A percentile compares a stretch with the other conserved stretches of the same genome.
phyloP scores from a whole-genome alignment of 768 basidiomycete genomes.

The Rhizopogon rudus region DNA sequence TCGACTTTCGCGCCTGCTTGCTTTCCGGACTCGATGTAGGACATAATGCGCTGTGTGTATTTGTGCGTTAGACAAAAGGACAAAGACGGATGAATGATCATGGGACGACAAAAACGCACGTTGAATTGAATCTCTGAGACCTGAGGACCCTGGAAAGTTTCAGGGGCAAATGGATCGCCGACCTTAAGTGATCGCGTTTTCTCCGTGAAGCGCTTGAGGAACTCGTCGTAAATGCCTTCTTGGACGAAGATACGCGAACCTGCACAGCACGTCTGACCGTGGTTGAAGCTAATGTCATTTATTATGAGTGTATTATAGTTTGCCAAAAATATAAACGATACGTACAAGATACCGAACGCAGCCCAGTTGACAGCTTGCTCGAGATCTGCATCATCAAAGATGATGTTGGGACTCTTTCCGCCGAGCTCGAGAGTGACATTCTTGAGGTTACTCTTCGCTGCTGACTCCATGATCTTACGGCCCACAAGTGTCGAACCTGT shows the following conservation, averaged over 20 bases:
- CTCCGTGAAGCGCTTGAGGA: conserved; percentile 54
- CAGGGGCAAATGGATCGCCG: conserved; percentile 63
- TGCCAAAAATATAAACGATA: conserved; percentile 7
- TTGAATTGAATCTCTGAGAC: conserved; percentile 73
- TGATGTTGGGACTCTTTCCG: conserved; percentile 66
- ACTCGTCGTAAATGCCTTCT: conserved; percentile 72
- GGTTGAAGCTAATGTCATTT: conserved; percentile 47
- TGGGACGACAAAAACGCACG: conserved; percentile 32
- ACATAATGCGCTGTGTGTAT: conserved; percentile 56
- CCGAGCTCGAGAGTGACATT: conserved; percentile 79
- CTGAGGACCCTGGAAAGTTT: conserved; percentile 71
- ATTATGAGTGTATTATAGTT: background rate
- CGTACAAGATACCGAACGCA: conserved; percentile 65
- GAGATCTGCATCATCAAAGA: conserved; percentile 71
- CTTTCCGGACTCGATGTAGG: conserved; percentile 74
- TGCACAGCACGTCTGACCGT: conserved; percentile 77
- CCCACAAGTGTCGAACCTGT: conserved; percentile 77
- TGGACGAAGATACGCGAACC: conserved; percentile 84
- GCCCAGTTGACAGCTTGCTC: conserved; percentile 70
- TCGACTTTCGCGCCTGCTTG: conserved; percentile 64
- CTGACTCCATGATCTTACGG: conserved; percentile 67
- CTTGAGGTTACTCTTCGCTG: conserved; percentile 76
- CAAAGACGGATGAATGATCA: background rate
- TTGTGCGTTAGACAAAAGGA: no score
- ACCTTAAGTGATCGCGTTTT: conserved; percentile 52